Percentiles rank a stretch among this genome's conserved stretches.
These are phyloP conservation scores for Neoboletus brunneissimus DNA, from an alignment of 768 basidiomycete genomes.

Conservation along the genomic window DNA sequence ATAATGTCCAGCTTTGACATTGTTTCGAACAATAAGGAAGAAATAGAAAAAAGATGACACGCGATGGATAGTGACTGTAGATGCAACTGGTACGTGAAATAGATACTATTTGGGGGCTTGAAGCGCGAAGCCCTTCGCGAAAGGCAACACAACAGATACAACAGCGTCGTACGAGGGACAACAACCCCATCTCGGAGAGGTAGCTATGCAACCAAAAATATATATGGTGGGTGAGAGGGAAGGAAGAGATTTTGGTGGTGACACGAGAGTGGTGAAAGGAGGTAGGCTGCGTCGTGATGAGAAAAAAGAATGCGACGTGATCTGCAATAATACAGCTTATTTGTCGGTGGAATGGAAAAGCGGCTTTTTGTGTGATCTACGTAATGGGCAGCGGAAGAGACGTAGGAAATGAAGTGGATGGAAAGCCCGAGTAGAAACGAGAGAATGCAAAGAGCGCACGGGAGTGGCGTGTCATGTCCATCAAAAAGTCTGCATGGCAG, in stretches of 20 bases:
- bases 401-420: background rate
- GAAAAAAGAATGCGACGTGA: conserved; percentile 4
- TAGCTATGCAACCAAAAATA: conserved; percentile 31
- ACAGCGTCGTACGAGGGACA: conserved; percentile 13
- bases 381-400: conserved; percentile 1
- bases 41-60: background rate
- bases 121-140: conserved; percentile 52
- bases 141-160: conserved; percentile 27
- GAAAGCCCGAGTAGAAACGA: conserved; percentile 5
- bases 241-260: background rate
- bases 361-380: conserved; percentile 22
- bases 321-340: conserved; percentile 20
- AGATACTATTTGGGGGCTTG: conserved; percentile 41
- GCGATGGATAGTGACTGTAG: background rate
- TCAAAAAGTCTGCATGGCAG: conserved; percentile 35
- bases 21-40: background rate
- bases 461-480: conserved; percentile 2
- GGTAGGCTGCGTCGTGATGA: conserved; percentile 3
- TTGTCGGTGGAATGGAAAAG: background rate
- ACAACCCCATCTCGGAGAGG: conserved; percentile 10
- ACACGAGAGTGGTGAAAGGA: background rate
- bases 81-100: conserved; percentile 5
- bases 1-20: background rate
- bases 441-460: conserved; percentile 2
- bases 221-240: conserved; percentile 27